Base-by-base conservation (phyloP, 192 early-diverging fungal genomes). In the Coemansia sp. region DNA sequence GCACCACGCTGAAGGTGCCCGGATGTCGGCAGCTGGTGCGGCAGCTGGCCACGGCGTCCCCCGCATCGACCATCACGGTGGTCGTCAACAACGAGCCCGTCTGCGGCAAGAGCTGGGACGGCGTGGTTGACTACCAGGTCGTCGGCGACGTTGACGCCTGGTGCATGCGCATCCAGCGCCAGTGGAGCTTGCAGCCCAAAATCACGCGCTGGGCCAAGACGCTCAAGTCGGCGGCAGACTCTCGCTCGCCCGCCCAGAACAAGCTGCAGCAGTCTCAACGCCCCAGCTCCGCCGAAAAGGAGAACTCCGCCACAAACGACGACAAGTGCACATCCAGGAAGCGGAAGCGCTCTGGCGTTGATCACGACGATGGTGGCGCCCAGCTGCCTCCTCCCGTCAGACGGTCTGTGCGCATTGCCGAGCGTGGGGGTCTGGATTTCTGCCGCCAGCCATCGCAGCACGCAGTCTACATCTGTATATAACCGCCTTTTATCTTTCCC, bases 1-100 rank as follows among this genome's bases (percentile, higher is more conserved):
- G 85, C 41, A 86, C 85, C 18, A 85, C 85, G 12, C 71, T 86
- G 2, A 84, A 84, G 61, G 79, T 86, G 22, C 80, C 75, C 40
- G 85, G 85, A 1, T 83, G 80, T 46, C 68, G 70, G 16, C 74
- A 83, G 76, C 80, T 83, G 13, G 76, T 83, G 26, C 58, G 59
- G 19, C 65, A 66, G 22, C 62, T 83, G 63, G 80, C 80, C 21
- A 66, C 43, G 9, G 73, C 74, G 21, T 63, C 80, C 39, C 63
- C 67, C 1, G 51, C 18, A 9, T 55, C 58, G 11, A 78, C 74
- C 1, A 51, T 71, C 15, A 78, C 76, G 7, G 51, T 83, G 12
- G 12, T 83, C 26, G 69, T 83, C 55, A 83, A 83, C 73, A 77
- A 78, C 54, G 80, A 83, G 63, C 80, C 76, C 15, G 72, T 83